A percentile compares a stretch with the other conserved stretches of the same genome.
These are phyloP conservation scores for Hanseniaspora guilliermondii DNA, from an alignment of 805 yeast genomes.

Conservation along the genomic window DNA sequence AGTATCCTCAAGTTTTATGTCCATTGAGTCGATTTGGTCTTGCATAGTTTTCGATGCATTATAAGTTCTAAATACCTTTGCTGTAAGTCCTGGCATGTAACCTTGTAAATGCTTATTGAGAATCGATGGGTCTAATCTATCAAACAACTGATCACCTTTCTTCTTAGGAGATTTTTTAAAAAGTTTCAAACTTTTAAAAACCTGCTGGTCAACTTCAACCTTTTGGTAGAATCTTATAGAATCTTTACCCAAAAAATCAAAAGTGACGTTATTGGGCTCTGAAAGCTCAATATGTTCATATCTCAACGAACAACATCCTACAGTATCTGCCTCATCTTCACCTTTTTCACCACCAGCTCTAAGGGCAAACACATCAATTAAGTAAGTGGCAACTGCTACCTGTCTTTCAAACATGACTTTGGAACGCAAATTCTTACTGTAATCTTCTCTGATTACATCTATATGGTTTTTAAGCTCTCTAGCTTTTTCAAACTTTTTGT, in stretches of 20 bases:
- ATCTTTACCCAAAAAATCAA: slow-evolving; percentile 92
- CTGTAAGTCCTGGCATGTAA: slow-evolving; percentile 87
- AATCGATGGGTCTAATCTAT: slow-evolving; percentile 70
- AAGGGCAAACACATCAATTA: slow-evolving; percentile 82
- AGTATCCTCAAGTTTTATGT: slow-evolving; percentile 75
- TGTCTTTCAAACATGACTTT: slow-evolving; percentile 76
- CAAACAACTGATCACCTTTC: slow-evolving; percentile 87
- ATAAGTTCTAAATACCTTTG: slow-evolving; percentile 93
- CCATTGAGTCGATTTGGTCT: slow-evolving; percentile 59
- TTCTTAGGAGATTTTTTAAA: slow-evolving; percentile 82
- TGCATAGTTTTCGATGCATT: slow-evolving; percentile 96
- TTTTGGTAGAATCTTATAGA: slow-evolving; percentile 85
- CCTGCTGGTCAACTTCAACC: slow-evolving; percentile 84
- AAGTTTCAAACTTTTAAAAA: slow-evolving; percentile 72
- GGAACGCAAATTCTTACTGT: slow-evolving; percentile 54
- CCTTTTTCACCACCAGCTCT: slow-evolving; percentile 98
- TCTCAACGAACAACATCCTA: slow-evolving; percentile 90
- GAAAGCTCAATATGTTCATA: slow-evolving; percentile 76
- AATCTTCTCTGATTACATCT: slow-evolving; percentile 61
- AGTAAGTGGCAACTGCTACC: slow-evolving; percentile 84
- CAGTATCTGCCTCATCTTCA: slow-evolving; percentile 96
- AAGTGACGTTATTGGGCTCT: slow-evolving; percentile 75
- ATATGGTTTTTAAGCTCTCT: slow-evolving; percentile 67
- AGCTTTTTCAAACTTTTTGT: slow-evolving; percentile 86
- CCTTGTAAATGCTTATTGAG: slow-evolving; percentile 77